Evolutionary conservation across 2,329 filamentous ascomycete genomes (phyloP).

Genomic region (Ilyonectria robusta): DNA sequence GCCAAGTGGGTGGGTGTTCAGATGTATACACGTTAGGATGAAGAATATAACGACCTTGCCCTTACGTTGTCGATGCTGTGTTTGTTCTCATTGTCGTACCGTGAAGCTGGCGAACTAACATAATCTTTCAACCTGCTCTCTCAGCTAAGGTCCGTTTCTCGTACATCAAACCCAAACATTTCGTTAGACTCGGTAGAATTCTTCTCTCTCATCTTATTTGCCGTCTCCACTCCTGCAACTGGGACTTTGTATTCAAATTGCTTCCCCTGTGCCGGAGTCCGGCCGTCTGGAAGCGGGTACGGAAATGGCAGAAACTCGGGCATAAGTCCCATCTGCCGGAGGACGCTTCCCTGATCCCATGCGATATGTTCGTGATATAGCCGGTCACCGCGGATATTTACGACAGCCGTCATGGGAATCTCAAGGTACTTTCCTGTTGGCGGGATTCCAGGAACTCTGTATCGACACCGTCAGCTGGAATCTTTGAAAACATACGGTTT

Average conservation of each 20-base stretch:
- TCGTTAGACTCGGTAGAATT: slow-evolving; percentile 51
- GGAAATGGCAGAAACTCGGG: slow-evolving; percentile 74
- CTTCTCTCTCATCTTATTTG: slow-evolving; percentile 51
- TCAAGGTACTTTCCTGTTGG: slow-evolving; percentile 67
- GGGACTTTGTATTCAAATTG: slow-evolving; percentile 51
- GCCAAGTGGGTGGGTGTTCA: slow-evolving; percentile 32
- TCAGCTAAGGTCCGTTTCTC: slow-evolving; percentile 25
- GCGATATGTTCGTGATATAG: slow-evolving; percentile 77
- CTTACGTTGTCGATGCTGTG: background rate
- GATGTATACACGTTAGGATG: slow-evolving; percentile 36
- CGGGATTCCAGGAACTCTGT: slow-evolving; percentile 66
- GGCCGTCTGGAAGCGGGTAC: slow-evolving; percentile 61
- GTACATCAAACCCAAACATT: slow-evolving; percentile 47
- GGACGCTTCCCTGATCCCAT: slow-evolving; percentile 77
- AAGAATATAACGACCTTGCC: slow-evolving; percentile 27
- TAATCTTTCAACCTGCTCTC: background rate
- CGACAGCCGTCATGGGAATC: slow-evolving; percentile 73
- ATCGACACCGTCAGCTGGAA: background rate
- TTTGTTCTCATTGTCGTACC: background rate
- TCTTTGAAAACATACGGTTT: background rate
- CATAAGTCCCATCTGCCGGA: slow-evolving; percentile 72
- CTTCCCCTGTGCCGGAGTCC: slow-evolving; percentile 39
- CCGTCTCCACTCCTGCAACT: slow-evolving; percentile 50
- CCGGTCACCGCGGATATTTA: slow-evolving; percentile 74
- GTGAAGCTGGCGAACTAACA: background rate